Base-by-base conservation (phyloP, 1,139 yeast genomes). In the Yamadazyma atlantica region DNA sequence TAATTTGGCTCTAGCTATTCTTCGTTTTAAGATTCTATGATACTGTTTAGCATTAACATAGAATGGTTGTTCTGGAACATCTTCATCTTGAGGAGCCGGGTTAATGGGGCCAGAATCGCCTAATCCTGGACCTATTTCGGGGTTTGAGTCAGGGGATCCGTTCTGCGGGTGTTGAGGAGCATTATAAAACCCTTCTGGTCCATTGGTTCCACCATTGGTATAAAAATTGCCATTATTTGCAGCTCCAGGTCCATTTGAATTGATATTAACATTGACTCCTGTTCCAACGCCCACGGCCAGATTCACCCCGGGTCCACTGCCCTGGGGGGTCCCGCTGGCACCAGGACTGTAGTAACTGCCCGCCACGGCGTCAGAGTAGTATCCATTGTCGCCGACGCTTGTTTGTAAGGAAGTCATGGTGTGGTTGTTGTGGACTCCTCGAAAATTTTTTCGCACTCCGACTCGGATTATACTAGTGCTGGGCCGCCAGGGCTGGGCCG, bases 31-130 rank as follows among this genome's bases (percentile, higher is more conserved):
- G 15, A 94, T 94, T 36, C 99, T 80, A 55, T 92, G 97, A 53
- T 92, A 94, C 57, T 94, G 99, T 59, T 92, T 94, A 9, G 98
- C 98, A 59, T 94, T 94, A 35, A 94, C 98, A 56, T 90, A 92
- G 56, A 90, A 89, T 2, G 98, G 98, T 60, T 90, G 96, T 55
- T 90, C 97, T 1, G 52, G 47, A 33, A 57, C 36, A 10, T 41
- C 45, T 7, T 49, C 50, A 10, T 37, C 44, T 7, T 6, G 22
- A 19, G 22, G 9, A 19, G 22, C 9, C 6, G 22, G n/a, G n/a
- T n/a, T n/a, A n/a, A n/a, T n/a, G n/a, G n/a, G n/a, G n/a, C n/a
- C n/a, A n/a, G n/a, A n/a, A n/a, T n/a, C n/a, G n/a, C n/a, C n/a
- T n/a, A n/a, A n/a, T n/a, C n/a, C 9, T 19, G 22, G 22, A 19